Evolutionary conservation across 768 basidiomycete genomes (phyloP), one percentile per base, ranked within the genome.

Genomic region (Multifurca ochricompacta): DNA sequence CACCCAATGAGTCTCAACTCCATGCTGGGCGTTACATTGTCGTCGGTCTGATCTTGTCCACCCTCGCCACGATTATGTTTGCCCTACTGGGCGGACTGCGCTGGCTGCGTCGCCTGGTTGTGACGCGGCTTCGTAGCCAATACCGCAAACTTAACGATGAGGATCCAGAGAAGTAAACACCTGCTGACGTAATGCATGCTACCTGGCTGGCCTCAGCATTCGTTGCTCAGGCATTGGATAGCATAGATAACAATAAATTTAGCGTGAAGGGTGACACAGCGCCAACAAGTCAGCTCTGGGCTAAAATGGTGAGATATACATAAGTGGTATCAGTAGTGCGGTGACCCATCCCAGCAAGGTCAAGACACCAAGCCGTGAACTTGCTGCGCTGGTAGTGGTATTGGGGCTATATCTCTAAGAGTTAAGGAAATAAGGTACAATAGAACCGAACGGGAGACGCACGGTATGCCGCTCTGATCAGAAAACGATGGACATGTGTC

Each of bases 401-500:
- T 70, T 63, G 10, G 70, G 69, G 2, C 70, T 71, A 44, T n/a
- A 42, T 36, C 28, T n/a, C 28, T n/a, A 18, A 40, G 13, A 8
- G 18, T n/a, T 27, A 7, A 37, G 30, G n/a, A 41, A 66, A 53
- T 32, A 16, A 48, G 6, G 23, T 27, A 27, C 16, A 27, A 23
- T 30, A 42, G 19, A 19, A 54, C 19, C 1, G 44, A 59, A 47
- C 3, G 11, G 6, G 16, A 19, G 43, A 76, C 83, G 53, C 60
- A 86, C 85, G 85, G 74, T 56, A 83, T 66, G 25, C 80, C 81
- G 61, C 79, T 78, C 45, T 74, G 65, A 61, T 85, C 84, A 36
- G 86, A 88, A 65, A 77, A 88, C 0, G 86, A 87, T 25, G 82
- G 76, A 63, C 87, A 89, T 34, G 79, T 77, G 48, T 76, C 69